Evolutionary conservation across 768 basidiomycete genomes (phyloP), one percentile per base, ranked within the genome.

Genomic region (Tylopilus sp.): DNA sequence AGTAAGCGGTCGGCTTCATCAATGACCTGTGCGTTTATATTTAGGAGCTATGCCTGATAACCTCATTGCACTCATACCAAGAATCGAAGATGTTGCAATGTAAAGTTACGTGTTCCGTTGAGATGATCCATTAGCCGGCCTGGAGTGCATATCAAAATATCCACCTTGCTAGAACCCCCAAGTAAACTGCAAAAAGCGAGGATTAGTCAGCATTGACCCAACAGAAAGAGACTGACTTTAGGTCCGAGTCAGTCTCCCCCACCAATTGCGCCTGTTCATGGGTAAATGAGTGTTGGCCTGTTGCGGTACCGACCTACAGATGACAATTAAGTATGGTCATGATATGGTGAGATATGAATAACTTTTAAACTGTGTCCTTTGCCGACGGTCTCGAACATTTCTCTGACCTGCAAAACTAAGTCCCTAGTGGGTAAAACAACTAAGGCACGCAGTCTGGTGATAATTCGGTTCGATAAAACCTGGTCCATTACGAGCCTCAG

Each of bases 1-100:
- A 99, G 78, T 0, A 99, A 78, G n/a, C 94, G 83, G 66, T 99
- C 97, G 0, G 97, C 97, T 72, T 99, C 97, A 68, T 99, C 97
- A 51, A 99, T 92, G 26, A 98, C 86, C 93, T 96, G 53, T 11
- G 25, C 24, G 30, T 1, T 26, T 8, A 2, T 29, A n/a, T 46
- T 19, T 59, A n/a, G 50, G 29, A 25, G 21, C 25, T 14, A 30
- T 38, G 11, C 22, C 45, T 34, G 28, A 6, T 16, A 45, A 14
- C 4, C 21, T 25, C 19, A 29, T 34, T 21, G 21, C 26, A n/a
- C 28, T 74, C 86, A 25, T 63, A 92, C 96, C 54, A 98, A 74
- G 70, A 93, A 98, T n/a, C 95, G 86, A 8, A 99, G 78, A 69
- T 98, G 94, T 62, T 97, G 94, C 28, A 98, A 71, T 2, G 92